phyloP scores from a whole-genome alignment of 805 yeast genomes.

The Metschnikowia kunwiensis region DNA sequence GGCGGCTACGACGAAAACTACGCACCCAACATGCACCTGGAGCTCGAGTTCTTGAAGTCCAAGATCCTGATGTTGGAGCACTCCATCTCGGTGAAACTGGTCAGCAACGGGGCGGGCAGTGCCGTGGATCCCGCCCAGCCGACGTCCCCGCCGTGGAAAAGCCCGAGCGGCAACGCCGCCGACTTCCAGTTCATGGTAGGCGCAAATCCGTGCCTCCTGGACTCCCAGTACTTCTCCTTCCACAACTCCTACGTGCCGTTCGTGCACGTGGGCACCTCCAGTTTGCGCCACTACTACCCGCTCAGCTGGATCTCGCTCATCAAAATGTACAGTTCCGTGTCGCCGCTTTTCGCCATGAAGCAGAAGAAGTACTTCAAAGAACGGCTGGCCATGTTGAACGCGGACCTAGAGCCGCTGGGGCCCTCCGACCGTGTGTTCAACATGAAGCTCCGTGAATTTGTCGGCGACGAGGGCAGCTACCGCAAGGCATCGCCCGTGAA shows the following conservation, averaged over 20 bases:
- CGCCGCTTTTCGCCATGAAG: slow-evolving; percentile 20
- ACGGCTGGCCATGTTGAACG: slow-evolving; percentile 1
- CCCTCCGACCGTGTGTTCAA: slow-evolving; percentile 16
- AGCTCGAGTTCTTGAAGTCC: slow-evolving; percentile 20
- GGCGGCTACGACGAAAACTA: not conserved
- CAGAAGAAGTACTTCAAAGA: slow-evolving; percentile 5
- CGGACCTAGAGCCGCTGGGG: slow-evolving; percentile 5
- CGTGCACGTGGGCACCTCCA: slow-evolving; percentile 6
- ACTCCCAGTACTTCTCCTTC: slow-evolving; percentile 33
- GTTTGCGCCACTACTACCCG: slow-evolving; percentile 16
- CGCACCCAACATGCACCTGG: slow-evolving; percentile 13
- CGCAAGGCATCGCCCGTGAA: slow-evolving; percentile 3
- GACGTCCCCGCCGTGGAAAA: not conserved
- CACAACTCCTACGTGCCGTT: slow-evolving; percentile 28
- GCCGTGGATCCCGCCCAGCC: not conserved
- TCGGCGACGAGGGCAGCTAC: slow-evolving; percentile 12
- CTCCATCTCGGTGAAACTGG: slow-evolving; percentile 11
- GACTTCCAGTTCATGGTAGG: slow-evolving; percentile 11
- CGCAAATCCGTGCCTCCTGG: slow-evolving; percentile 17
- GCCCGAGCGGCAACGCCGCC: not conserved
- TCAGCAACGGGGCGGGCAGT: not conserved
- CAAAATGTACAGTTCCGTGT: slow-evolving; percentile 17
- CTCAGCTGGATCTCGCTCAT: slow-evolving; percentile 18
- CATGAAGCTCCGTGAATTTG: slow-evolving; percentile 8
- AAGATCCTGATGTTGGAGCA: slow-evolving; percentile 21